These are phyloP conservation scores for Stellera chamaejasme DNA, from an alignment of 345 rosid species.

Conservation along the genomic window DNA sequence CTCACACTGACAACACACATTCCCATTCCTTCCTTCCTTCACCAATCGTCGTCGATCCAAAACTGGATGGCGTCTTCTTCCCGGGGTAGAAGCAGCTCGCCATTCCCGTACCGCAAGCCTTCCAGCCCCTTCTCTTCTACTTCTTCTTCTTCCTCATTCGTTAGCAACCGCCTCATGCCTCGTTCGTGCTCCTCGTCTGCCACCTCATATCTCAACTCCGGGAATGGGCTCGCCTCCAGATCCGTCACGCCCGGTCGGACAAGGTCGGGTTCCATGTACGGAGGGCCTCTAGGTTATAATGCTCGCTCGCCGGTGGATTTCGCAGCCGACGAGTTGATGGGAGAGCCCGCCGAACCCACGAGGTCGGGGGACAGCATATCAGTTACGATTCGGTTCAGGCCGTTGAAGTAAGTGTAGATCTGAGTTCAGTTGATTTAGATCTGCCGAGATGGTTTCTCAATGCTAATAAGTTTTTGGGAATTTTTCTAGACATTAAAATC, in stretches of 20 bases:
- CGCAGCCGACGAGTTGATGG: conserved; percentile 59
- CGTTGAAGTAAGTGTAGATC: conserved; percentile 87
- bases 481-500: conserved; percentile 6
- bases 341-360: conserved; percentile 52
- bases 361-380: conserved; percentile 85
- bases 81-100: conserved; percentile 81
- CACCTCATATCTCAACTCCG: conserved; percentile 41
- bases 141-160: conserved; percentile 65
- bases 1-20: conserved; percentile 52
- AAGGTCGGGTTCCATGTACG: conserved; percentile 45
- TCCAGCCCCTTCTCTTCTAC: conserved; percentile 71
- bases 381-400: conserved; percentile 94
- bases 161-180: conserved; percentile 53
- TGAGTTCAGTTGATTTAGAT: conserved; percentile 34
- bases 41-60: conserved; percentile 20
- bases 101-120: conserved; percentile 70
- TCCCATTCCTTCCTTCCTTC: conserved; percentile 25
- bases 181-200: conserved; percentile 73
- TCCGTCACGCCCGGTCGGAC: conserved; percentile 74
- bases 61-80: conserved; percentile 72
- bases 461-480: conserved; percentile 7
- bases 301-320: conserved; percentile 41
- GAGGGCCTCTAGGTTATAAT: conserved; percentile 33
- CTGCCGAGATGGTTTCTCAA: conserved; percentile 17
- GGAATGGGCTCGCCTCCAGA: conserved; percentile 48